Conservation (phyloP, 805 yeast genomes). For the Candida argentea region DNA sequence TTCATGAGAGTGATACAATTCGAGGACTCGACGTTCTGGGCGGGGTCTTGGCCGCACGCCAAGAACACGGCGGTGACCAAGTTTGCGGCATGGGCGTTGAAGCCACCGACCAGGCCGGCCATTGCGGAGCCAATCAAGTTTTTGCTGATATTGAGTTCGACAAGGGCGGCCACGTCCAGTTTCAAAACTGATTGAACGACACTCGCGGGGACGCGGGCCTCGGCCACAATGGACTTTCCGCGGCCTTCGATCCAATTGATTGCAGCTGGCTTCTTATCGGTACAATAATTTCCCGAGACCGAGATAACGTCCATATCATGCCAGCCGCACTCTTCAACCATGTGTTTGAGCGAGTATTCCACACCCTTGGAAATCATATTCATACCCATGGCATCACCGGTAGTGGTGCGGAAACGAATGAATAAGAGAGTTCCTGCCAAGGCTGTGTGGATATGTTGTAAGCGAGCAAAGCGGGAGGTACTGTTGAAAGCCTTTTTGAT, state of each 20-base stretch:
- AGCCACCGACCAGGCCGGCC: slow-evolving; percentile 98
- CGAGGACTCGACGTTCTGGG: slow-evolving; percentile 95
- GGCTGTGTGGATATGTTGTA: slow-evolving; percentile 85
- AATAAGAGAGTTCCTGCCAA: slow-evolving; percentile 86
- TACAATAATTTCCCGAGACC: slow-evolving; percentile 94
- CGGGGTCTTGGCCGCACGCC: slow-evolving; percentile 99
- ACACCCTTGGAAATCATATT: slow-evolving; percentile 99
- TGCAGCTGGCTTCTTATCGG: slow-evolving; percentile 96
- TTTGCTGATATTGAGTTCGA: slow-evolving; percentile 79
- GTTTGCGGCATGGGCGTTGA: slow-evolving; percentile 97
- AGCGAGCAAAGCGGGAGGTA: slow-evolving; percentile 93
- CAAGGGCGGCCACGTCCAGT: slow-evolving; percentile 86
- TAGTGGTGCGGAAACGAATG: slow-evolving; percentile 93
- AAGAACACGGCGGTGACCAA: slow-evolving; percentile 87
- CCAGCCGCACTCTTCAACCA: slow-evolving; percentile 87
- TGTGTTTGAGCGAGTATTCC: slow-evolving; percentile 71
- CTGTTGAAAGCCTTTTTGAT: slow-evolving; percentile 89
- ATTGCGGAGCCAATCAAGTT: slow-evolving; percentile 93
- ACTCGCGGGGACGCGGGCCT: slow-evolving; percentile 78
- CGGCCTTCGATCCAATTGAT: slow-evolving; percentile 99
- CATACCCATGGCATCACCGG: slow-evolving; percentile 99
- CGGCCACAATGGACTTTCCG: slow-evolving; percentile 96
- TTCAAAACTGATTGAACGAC: slow-evolving; percentile 77
- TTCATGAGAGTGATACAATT: slow-evolving; percentile 96
- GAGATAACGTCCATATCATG: slow-evolving; percentile 89